phyloP scores from a whole-genome alignment of 345 rosid genomes.

The Schrenkiella parvula region DNA sequence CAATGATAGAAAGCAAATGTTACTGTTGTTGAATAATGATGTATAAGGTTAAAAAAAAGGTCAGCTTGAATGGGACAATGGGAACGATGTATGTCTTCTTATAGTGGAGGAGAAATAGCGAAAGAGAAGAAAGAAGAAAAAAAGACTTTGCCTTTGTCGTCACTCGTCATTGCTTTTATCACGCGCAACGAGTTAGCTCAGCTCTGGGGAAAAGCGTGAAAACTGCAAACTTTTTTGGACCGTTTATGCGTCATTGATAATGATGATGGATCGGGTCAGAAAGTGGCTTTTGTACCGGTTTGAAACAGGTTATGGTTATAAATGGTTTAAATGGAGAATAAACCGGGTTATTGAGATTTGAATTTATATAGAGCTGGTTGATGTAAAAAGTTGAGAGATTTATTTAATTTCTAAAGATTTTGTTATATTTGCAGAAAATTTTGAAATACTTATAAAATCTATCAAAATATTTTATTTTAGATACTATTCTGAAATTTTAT shows the following conservation, averaged over 20 bases:
- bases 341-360: too few relatives aligned
- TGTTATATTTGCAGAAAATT: too few relatives aligned
- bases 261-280: background rate
- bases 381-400: too few relatives aligned
- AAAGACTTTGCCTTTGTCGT: constrained; percentile 7
- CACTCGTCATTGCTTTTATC: constrained; percentile 27
- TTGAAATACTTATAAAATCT: too few relatives aligned
- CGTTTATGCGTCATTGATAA: background rate
- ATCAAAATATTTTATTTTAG: too few relatives aligned
- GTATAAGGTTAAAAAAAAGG: background rate
- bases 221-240: background rate
- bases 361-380: background rate
- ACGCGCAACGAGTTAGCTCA: background rate
- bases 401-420: too few relatives aligned
- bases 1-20: background rate
- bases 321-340: background rate
- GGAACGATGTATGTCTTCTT: background rate
- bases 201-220: background rate
- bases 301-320: background rate
- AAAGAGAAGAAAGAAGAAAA: background rate
- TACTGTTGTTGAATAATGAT: background rate
- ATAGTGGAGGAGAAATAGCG: background rate
- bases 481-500: too few relatives aligned
- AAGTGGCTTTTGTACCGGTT: background rate
- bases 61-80: background rate